A percentile compares a stretch with the other conserved stretches of the same genome.
phyloP scores from a whole-genome alignment of 768 basidiomycete species.

The Megacollybia marginata region DNA sequence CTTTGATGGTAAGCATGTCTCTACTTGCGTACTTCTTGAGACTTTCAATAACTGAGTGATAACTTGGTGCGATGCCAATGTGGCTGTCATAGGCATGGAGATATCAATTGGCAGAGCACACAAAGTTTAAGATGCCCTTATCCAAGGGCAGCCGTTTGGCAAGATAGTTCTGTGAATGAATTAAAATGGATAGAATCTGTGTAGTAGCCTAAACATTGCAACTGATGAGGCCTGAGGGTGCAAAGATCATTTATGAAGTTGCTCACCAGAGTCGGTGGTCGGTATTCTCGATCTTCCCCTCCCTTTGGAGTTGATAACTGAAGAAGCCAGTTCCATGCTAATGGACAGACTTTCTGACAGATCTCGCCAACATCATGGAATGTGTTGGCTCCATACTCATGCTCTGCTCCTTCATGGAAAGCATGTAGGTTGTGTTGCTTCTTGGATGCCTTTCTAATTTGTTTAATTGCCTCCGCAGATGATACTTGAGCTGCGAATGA shows the following conservation, averaged over 20 bases:
- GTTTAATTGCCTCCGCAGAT: not conserved
- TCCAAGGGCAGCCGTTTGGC: constrained; percentile 6
- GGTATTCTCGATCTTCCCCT: not conserved
- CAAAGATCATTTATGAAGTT: not conserved
- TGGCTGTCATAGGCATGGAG: constrained; percentile 4
- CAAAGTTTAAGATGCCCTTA: constrained; percentile 8
- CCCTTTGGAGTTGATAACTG: not conserved
- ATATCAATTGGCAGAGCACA: constrained; percentile 6
- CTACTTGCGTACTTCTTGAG: constrained; percentile 4
- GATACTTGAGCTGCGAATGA: constrained; percentile 7
- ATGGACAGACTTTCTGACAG: not conserved
- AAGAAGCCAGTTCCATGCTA: constrained; percentile 3
- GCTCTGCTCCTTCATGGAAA: not conserved
- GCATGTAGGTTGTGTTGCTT: not conserved
- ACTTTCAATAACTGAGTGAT: constrained; percentile 2
- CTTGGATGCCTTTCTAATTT: not conserved
- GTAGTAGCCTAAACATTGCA: constrained; percentile 5
- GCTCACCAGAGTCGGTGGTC: not conserved
- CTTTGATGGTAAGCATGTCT: constrained; percentile 1
- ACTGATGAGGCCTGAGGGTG: too few species aligned
- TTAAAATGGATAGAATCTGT: constrained; percentile 3
- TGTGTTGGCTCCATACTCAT: not conserved
- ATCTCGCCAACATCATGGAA: not conserved
- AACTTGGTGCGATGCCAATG: constrained; percentile 5
- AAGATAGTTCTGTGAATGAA: constrained; percentile 6